These are phyloP conservation scores for Linum trigynum DNA, from an alignment of 345 rosid genomes.

Conservation along the genomic window DNA sequence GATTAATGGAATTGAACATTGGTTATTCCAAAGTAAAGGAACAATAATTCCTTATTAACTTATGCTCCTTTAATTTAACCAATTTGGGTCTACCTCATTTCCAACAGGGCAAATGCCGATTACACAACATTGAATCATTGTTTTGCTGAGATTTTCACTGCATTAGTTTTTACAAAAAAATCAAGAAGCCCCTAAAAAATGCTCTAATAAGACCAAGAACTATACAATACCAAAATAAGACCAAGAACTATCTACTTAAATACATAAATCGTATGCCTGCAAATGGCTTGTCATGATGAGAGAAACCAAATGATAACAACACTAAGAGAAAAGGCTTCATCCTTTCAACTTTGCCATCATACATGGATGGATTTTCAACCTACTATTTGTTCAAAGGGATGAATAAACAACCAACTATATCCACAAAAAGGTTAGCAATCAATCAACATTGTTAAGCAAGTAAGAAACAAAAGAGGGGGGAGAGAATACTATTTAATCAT, in stretches of 20 bases:
- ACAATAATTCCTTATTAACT: too few relatives aligned
- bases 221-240: neutral
- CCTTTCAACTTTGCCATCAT: neutral
- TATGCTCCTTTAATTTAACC: too few relatives aligned
- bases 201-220: neutral
- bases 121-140: neutral
- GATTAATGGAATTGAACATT: too few relatives aligned
- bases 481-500: neutral
- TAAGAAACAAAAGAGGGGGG: neutral
- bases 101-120: too few relatives aligned
- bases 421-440: neutral
- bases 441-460: neutral
- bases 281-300: neutral
- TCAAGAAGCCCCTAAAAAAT: neutral
- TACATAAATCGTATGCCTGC: neutral
- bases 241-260: neutral
- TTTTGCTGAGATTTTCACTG: neutral
- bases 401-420: neutral
- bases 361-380: neutral
- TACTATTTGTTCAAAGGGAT: neutral
- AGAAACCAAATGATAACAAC: neutral
- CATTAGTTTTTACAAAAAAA: neutral
- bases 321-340: too few relatives aligned
- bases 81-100: too few relatives aligned
- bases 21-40: too few relatives aligned